Evolutionary conservation across 768 basidiomycete species (phyloP).

Genomic region (Boletales sp.): DNA sequence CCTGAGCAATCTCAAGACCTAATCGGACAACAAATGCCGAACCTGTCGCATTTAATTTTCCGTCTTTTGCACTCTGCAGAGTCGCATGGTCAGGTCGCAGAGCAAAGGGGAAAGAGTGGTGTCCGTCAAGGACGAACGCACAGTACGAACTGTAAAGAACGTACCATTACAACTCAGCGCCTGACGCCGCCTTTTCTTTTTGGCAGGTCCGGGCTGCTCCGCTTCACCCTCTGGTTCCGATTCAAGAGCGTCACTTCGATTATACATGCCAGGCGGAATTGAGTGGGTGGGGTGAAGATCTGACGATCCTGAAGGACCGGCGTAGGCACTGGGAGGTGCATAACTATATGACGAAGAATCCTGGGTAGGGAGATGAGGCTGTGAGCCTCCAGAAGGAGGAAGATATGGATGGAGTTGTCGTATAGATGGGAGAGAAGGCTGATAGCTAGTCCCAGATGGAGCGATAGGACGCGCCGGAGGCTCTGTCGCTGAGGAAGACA

Average conservation of each 20-base stretch:
- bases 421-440: constrained; percentile 56
- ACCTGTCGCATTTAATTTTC: constrained; percentile 89
- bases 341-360: constrained; percentile 27
- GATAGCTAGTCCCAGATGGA: constrained; percentile 21
- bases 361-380: constrained; percentile 24
- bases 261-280: constrained; percentile 22
- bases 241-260: constrained; percentile 40
- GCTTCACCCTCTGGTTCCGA: constrained; percentile 56
- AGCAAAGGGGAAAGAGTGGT: constrained; percentile 3
- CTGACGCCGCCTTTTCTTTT: constrained; percentile 81
- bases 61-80: constrained; percentile 75
- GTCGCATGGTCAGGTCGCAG: constrained; percentile 7
- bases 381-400: constrained; percentile 43
- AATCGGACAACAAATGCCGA: constrained; percentile 20
- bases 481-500: constrained; percentile 25
- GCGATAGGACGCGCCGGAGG: constrained; percentile 26
- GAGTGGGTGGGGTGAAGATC: constrained; percentile 22
- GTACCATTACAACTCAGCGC: constrained; percentile 83
- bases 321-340: constrained; percentile 19
- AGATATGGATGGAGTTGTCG: constrained; percentile 65
- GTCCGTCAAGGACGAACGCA: constrained; percentile 17
- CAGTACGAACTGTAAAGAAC: constrained; percentile 22
- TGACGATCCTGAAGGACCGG: constrained; percentile 24
- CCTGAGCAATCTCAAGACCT: constrained; percentile 6
- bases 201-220: constrained; percentile 55